Base-by-base conservation (phyloP, 1,139 yeast genomes). In the Debaryomycetaceae sp. region DNA sequence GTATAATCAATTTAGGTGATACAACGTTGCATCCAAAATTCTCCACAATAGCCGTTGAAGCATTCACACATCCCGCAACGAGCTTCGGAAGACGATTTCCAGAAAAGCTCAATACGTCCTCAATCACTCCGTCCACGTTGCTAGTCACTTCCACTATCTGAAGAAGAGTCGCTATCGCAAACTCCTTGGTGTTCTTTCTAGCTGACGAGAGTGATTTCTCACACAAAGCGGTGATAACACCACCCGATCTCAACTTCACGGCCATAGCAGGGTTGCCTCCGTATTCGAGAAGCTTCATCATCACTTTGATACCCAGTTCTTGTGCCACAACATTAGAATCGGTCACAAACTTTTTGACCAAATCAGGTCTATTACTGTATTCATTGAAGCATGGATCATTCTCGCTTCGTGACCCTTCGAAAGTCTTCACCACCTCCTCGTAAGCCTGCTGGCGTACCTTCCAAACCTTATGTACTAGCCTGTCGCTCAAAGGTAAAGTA, bases 281-380 rank as follows among this genome's bases (percentile, higher is more conserved):
- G 56, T 63, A 78, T 55, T 80, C 78, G 45, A 87, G 68, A 53
- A 80, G 78, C n/a, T 78, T 75, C 11, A 66, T 65, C 24, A 87
- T 63, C 5, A 87, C 74, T 9, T 69, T 63, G 35, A 89, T 70
- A 9, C 90, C 98, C 0, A 86, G 69, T 59, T 93, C 98, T 55
- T 90, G 96, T 0, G 99, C 97, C 22, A 87, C 95, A 13, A 90
- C 97, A 61, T 93, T 93, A 37, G 85, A 63, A 60, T 93, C 99
- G 6, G 79, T 73, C 8, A 86, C 81, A 35, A 83, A 75, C 53
- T 75, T 76, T 53, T 78, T 82, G 53, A 82, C 66, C 9, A 73
- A 45, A 11, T 80, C 85, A 2, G 70, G 66, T 30, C 53, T 56
- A 1, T 83, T 77, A 46, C 76, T 76, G 58, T 79, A 83, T 2